Conservation (phyloP, 805 yeast genomes). For the Metschnikowia cerradonensis region DNA sequence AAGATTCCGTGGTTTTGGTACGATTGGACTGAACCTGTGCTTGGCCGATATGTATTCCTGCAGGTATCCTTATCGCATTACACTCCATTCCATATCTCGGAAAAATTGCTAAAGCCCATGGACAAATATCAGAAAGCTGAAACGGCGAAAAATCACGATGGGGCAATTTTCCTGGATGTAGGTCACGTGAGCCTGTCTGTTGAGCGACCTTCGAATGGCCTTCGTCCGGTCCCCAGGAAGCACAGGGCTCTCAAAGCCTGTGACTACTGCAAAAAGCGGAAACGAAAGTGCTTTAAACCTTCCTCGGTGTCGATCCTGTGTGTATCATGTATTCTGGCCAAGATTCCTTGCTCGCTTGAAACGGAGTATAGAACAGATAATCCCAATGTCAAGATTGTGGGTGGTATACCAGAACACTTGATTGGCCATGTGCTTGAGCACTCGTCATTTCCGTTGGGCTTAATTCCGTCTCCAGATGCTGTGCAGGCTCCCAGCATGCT, state of each 20-base stretch:
- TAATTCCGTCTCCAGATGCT: conserved; percentile 6
- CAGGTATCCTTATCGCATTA: background rate
- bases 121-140: background rate
- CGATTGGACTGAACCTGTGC: background rate
- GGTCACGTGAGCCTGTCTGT: background rate
- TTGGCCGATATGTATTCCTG: background rate
- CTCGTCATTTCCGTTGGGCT: conserved; percentile 9
- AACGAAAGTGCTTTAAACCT: conserved; percentile 60
- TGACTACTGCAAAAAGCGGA: conserved; percentile 50
- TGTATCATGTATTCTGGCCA: conserved; percentile 54
- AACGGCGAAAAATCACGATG: background rate
- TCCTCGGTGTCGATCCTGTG: conserved; percentile 45
- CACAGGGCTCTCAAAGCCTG: conserved; percentile 51
- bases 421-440: conserved; percentile 6
- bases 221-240: conserved; percentile 2
- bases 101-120: background rate
- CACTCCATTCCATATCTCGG: background rate
- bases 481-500: background rate
- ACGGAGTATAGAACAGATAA: conserved; percentile 9
- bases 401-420: conserved; percentile 16
- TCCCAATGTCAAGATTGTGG: conserved; percentile 15
- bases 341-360: conserved; percentile 50
- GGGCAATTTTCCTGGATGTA: background rate
- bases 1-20: background rate
- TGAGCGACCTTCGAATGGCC: background rate